Percentiles rank a stretch among this genome's conserved stretches.
These are phyloP conservation scores for Hypomyces perniciosus DNA, from an alignment of 2,329 filamentous ascomycete genomes.

Conservation along the genomic window DNA sequence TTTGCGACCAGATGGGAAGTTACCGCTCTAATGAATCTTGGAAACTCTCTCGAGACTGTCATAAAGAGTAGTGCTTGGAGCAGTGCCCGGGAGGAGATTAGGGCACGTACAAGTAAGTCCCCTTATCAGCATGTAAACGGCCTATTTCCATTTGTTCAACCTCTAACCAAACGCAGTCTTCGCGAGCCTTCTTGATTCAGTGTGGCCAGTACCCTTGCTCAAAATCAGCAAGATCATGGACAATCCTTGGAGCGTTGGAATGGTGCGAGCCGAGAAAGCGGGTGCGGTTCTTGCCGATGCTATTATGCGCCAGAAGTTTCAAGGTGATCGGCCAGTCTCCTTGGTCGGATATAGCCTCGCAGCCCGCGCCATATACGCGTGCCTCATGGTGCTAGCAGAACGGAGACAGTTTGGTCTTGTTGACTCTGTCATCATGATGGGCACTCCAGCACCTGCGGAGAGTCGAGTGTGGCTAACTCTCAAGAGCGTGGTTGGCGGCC, in stretches of 20 bases:
- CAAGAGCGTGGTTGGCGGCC: conserved; percentile 71
- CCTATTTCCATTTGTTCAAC: background rate
- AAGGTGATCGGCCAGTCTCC: conserved; percentile 75
- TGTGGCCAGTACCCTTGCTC: conserved; percentile 58
- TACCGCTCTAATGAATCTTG: conserved; percentile 69
- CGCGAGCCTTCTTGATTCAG: conserved; percentile 49
- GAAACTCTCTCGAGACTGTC: conserved; percentile 69
- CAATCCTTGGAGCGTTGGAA: conserved; percentile 73
- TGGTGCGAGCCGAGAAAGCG: conserved; percentile 68
- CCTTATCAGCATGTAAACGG: background rate
- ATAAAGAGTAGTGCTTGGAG: conserved; percentile 77
- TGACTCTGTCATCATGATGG: conserved; percentile 81
- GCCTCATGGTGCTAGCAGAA: conserved; percentile 72
- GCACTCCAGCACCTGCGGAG: conserved; percentile 69
- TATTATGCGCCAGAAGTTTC: conserved; percentile 67
- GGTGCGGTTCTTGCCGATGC: conserved; percentile 71
- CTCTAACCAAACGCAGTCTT: conserved; percentile 36
- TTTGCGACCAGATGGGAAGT: conserved; percentile 84
- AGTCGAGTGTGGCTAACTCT: conserved; percentile 69
- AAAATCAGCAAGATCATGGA: conserved; percentile 71
- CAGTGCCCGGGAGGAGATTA: conserved; percentile 52
- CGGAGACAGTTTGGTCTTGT: conserved; percentile 78
- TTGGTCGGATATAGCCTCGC: conserved; percentile 79
- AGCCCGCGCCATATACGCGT: conserved; percentile 77
- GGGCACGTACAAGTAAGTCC: conserved; percentile 40